Conservation (phyloP, 108 stramenopile genomes). For the Stephanodiscus minutulus region DNA sequence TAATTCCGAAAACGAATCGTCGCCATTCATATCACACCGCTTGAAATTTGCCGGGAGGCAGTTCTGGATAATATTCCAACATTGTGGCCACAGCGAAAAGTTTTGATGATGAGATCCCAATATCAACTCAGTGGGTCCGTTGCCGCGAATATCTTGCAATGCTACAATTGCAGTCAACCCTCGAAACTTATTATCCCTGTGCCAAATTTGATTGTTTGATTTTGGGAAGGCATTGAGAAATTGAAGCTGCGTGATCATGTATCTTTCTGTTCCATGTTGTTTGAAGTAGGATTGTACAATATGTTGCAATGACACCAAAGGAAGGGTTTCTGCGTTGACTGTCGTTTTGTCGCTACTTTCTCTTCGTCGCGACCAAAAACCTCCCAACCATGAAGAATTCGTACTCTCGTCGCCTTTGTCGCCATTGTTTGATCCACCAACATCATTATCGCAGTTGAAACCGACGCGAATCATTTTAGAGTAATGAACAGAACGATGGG, state of each 20-base stretch:
- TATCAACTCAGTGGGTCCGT: conserved; percentile 45
- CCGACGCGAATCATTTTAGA: conserved; percentile 24
- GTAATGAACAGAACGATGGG: conserved; percentile 24
- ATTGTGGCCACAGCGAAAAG: conserved; percentile 23
- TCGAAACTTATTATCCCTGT: conserved; percentile 32
- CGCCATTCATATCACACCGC: neutral
- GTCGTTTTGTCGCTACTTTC: neutral
- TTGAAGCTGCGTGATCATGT: conserved; percentile 39
- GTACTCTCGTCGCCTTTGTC: neutral
- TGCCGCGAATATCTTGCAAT: conserved; percentile 35
- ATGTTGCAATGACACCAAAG: conserved; percentile 11
- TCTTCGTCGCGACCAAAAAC: conserved; percentile 6
- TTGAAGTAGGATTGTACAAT: conserved; percentile 35
- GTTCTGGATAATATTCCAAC: conserved; percentile 2
- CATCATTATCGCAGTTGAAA: neutral
- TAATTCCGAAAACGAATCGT: neutral
- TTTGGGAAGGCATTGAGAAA: conserved; percentile 36
- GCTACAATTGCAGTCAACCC: conserved; percentile 43
- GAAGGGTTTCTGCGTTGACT: neutral
- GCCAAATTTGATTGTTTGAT: conserved; percentile 47
- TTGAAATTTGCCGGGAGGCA: neutral
- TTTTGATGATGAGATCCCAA: conserved; percentile 22
- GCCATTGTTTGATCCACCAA: neutral
- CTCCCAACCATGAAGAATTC: neutral
- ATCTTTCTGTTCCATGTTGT: conserved; percentile 28